Conservation (phyloP, 2,329 filamentous ascomycete genomes). For the Ascosphaera apis region DNA sequence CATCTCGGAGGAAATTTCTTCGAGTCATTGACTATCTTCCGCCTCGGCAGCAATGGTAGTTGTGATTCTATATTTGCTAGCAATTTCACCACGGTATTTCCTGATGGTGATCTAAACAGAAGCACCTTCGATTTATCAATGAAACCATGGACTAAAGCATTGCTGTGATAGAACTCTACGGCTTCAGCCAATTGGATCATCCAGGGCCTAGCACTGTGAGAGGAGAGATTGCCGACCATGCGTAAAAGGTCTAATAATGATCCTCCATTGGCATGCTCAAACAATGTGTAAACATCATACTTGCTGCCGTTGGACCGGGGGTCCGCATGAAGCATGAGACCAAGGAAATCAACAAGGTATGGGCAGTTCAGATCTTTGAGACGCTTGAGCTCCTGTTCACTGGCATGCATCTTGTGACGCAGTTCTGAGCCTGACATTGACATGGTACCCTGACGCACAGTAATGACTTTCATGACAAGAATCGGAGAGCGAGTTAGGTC, state of each 20-base stretch:
- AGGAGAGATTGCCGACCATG: constrained; percentile 48
- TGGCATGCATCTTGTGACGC: constrained; percentile 51
- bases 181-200: constrained; percentile 81
- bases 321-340: constrained; percentile 37
- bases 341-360: constrained; percentile 56
- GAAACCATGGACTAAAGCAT: constrained; percentile 62
- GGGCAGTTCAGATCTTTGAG: constrained; percentile 53
- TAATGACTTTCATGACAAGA: constrained; percentile 52
- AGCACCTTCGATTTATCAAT: constrained; percentile 64
- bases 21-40: constrained; percentile 20
- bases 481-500: constrained; percentile 32
- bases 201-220: constrained; percentile 62
- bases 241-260: constrained; percentile 65
- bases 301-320: constrained; percentile 18
- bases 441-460: constrained; percentile 34
- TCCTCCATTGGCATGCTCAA: constrained; percentile 57
- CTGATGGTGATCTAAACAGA: constrained; percentile 44
- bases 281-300: constrained; percentile 57
- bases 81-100: constrained; percentile 41
- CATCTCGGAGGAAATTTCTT: constrained; percentile 65
- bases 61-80: constrained; percentile 25
- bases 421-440: constrained; percentile 39
- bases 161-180: constrained; percentile 64
- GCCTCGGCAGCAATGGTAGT: constrained; percentile 25
- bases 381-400: constrained; percentile 55